Evolutionary conservation across 306 rosid genomes (phyloP).

Genomic region (Glycine latifolia): DNA sequence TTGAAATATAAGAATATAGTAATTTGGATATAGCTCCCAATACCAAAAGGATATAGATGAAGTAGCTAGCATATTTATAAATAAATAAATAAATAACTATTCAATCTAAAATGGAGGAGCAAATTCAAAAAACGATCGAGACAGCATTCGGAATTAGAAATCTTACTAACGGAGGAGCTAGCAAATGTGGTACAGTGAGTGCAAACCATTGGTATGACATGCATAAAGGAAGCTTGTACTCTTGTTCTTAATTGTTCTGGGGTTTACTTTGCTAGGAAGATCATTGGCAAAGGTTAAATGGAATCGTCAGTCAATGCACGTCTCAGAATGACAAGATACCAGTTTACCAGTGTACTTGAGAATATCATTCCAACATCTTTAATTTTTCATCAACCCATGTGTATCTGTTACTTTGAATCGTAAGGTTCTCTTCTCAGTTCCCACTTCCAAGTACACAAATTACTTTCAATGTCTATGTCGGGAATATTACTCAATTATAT

Average conservation of each 20-base stretch:
- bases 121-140: conserved; percentile 5
- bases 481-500: conserved; percentile 41
- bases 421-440: conserved; percentile 34
- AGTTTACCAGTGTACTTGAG: conserved; percentile 14
- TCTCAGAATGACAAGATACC: conserved; percentile 42
- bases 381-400: conserved; percentile 40
- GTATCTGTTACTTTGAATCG: conserved; percentile 38
- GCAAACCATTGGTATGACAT: background rate
- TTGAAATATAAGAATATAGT: too few species aligned
- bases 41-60: too few species aligned
- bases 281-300: conserved; percentile 48
- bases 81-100: too few species aligned
- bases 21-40: too few species aligned
- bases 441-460: conserved; percentile 19
- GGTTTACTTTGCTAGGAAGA: conserved; percentile 47
- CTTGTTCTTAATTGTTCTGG: conserved; percentile 19
- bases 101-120: background rate
- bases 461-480: conserved; percentile 14
- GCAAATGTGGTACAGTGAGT: background rate
- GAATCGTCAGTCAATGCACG: conserved; percentile 42
- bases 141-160: background rate
- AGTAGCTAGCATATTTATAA: too few species aligned
- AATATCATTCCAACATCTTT: conserved; percentile 54
- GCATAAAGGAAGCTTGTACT: conserved; percentile 34
- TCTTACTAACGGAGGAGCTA: conserved; percentile 26